These are phyloP conservation scores for Zarea fungicola DNA, from an alignment of 2,329 filamentous ascomycete species.

Conservation along the genomic window DNA sequence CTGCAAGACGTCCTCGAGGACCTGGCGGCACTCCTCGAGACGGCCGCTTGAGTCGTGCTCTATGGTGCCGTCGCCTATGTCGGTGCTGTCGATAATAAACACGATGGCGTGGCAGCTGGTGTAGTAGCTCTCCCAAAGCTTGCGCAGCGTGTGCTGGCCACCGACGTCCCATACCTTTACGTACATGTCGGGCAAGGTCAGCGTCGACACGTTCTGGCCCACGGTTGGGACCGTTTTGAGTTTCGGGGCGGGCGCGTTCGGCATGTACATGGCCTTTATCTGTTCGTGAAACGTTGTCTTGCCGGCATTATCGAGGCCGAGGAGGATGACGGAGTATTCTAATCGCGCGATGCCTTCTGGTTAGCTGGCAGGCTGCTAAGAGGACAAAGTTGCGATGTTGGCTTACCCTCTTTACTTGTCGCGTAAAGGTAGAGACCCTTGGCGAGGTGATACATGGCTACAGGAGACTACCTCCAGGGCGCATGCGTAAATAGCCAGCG, in stretches of 20 bases:
- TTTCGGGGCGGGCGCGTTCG: conserved; percentile 56
- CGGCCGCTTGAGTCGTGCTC: conserved; percentile 49
- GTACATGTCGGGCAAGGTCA: conserved; percentile 90
- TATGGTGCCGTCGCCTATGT: conserved; percentile 79
- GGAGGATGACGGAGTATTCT: conserved; percentile 97
- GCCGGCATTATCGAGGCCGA: conserved; percentile 95
- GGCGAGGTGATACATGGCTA: conserved; percentile 84
- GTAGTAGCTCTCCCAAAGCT: conserved; percentile 96
- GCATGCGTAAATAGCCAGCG: neutral
- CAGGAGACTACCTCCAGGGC: neutral
- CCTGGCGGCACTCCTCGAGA: conserved; percentile 81
- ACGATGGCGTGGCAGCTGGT: conserved; percentile 91
- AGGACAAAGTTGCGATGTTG: neutral
- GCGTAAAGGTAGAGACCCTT: conserved; percentile 93
- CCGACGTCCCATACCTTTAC: conserved; percentile 98
- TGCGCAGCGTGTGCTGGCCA: conserved; percentile 81
- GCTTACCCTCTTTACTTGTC: conserved; percentile 86
- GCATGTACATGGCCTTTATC: conserved; percentile 81
- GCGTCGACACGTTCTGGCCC: conserved; percentile 91
- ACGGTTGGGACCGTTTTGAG: conserved; percentile 92
- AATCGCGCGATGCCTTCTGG: conserved; percentile 1
- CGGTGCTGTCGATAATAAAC: conserved; percentile 93
- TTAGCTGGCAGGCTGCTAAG: conserved; percentile 3
- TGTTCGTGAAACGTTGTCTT: conserved; percentile 98
- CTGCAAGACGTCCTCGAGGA: conserved; percentile 85